Evolutionary conservation across 1,139 yeast species (phyloP), one percentile per base, ranked within the genome.

Genomic region (Spathaspora sp.): DNA sequence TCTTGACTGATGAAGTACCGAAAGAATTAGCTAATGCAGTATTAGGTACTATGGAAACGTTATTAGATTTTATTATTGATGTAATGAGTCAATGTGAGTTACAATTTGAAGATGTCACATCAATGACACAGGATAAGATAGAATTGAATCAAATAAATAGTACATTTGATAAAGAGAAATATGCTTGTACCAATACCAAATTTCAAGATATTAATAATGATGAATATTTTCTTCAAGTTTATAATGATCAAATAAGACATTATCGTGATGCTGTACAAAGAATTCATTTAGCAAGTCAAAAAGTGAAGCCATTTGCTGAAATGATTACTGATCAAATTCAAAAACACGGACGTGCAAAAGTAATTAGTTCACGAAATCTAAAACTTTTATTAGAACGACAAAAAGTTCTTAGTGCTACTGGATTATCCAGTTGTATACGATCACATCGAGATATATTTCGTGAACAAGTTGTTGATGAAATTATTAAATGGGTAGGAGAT

Each of bases 191-290:
- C 3, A 52, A 52, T 29, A 49, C 38, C 15, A 48, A 46, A 4
- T 72, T 64, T 1, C 61, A 64, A 0, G 87, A 82, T 55, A 57
- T 66, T 43, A 70, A 73, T 26, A 72, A 81, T 26, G 74, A 65
- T 1, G 77, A 78, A 50, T 89, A 74, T 61, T 82, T 77, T 31
- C 66, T 89, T 38, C 65, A 82, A 44, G 65, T 86, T 3, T 88
- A 89, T 74, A 89, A 89, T 56, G 97, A 89, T 58, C 95, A 86
- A 58, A 75, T 81, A 33, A 82, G 87, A 49, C 91, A 89, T 48
- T 82, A 78, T 52, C 68, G 83, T 44, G 96, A 89, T 56, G 93
- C 93, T 0, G 79, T 83, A 2, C 84, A 81, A 50, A 64, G 89
- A 38, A 80, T 89, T 8, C 72, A 78, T 43, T 61, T 77, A 33